These are phyloP conservation scores for Botryotinia calthae DNA, from an alignment of 2,329 filamentous ascomycete species.

Conservation along the genomic window DNA sequence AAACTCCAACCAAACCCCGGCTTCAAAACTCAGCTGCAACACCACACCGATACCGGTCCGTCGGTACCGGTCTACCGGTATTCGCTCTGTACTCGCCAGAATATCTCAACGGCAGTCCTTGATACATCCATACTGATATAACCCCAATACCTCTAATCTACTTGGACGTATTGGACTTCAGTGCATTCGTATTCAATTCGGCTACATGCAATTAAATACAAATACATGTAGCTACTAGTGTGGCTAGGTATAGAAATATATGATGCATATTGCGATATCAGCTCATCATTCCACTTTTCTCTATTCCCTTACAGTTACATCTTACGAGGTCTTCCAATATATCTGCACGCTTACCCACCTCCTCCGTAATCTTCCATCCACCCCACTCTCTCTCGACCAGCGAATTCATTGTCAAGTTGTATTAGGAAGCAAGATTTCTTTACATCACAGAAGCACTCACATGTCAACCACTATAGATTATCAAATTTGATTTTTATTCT, in stretches of 20 bases:
- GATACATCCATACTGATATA: background rate
- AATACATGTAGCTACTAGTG: background rate
- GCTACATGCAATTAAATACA: background rate
- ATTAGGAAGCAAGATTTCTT: background rate
- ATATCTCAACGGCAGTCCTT: background rate
- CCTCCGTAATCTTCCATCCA: background rate
- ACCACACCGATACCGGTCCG: background rate
- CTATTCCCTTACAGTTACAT: background rate
- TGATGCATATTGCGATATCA: background rate
- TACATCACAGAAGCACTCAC: constrained; percentile 1
- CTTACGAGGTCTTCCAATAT: background rate
- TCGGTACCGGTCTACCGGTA: background rate
- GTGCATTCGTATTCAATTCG: background rate
- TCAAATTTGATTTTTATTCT: background rate
- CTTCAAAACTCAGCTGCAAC: background rate
- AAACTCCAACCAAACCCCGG: background rate
- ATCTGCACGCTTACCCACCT: background rate
- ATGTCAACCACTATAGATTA: background rate
- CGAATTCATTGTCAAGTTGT: background rate
- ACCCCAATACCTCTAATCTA: background rate
- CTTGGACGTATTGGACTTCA: background rate
- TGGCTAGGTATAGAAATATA: background rate
- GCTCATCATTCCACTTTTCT: background rate
- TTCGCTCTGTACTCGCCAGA: background rate
- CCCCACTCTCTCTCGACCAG: background rate